These are phyloP conservation scores for Neonectria sp. DNA, from an alignment of 2,329 filamentous ascomycete species.

Conservation along the genomic window DNA sequence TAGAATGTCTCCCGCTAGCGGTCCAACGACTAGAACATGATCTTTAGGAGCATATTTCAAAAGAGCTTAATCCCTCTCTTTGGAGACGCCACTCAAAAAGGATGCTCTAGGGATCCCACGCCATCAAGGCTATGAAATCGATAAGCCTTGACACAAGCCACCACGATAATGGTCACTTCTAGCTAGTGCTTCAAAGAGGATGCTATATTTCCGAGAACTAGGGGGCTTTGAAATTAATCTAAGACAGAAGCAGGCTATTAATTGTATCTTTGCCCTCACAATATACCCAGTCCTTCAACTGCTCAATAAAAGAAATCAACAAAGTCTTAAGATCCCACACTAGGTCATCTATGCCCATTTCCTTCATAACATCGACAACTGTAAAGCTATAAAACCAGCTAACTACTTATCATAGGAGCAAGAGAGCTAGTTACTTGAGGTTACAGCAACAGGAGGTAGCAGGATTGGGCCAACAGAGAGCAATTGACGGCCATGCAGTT, in stretches of 20 bases:
- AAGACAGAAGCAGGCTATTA: neutral
- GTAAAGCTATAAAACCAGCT: slow-evolving; percentile 2
- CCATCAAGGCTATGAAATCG: neutral
- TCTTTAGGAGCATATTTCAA: neutral
- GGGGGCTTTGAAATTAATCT: neutral
- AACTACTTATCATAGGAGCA: slow-evolving; percentile 4
- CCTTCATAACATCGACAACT: slow-evolving; percentile 10
- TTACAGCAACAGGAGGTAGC: neutral
- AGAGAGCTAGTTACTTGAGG: neutral
- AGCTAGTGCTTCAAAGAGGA: neutral
- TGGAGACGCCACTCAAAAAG: neutral
- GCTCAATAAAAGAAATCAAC: neutral
- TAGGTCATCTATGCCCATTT: slow-evolving; percentile 1
- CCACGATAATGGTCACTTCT: neutral
- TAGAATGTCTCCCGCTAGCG: neutral
- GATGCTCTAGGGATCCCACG: neutral
- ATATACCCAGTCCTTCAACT: neutral
- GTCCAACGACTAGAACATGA: neutral
- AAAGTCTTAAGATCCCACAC: neutral
- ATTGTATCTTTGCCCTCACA: neutral
- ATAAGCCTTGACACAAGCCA: neutral
- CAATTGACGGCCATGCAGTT: neutral
- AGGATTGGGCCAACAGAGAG: neutral
- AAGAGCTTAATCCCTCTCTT: neutral
- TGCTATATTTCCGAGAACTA: neutral